Percentiles rank a stretch among this genome's conserved stretches.
Evolutionary conservation across 108 stramenopile species (phyloP).

Genomic region (Schizochytrium sp.): DNA sequence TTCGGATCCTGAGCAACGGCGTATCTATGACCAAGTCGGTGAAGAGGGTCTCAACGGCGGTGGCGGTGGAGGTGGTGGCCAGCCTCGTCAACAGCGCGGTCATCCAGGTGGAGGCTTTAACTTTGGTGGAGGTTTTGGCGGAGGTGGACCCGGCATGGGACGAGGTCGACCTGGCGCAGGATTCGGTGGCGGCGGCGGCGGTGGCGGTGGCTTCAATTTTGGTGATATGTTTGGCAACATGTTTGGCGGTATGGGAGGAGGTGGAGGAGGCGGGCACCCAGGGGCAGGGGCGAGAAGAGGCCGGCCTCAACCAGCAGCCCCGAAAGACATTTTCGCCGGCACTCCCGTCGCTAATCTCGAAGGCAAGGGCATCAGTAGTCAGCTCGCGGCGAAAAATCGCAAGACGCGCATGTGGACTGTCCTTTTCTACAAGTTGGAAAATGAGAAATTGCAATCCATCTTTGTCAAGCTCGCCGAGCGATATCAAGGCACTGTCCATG

Average conservation of each 20-base stretch:
- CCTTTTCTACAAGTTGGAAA: background rate
- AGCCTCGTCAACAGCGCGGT: background rate
- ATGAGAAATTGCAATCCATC: background rate
- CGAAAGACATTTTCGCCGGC: background rate
- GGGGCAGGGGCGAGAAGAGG: background rate
- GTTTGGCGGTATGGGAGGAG: background rate
- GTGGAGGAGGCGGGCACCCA: background rate
- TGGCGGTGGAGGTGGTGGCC: background rate
- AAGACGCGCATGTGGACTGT: slow-evolving; percentile 12
- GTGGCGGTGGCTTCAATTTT: background rate
- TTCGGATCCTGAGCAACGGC: slow-evolving; percentile 68
- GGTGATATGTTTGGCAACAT: slow-evolving; percentile 8
- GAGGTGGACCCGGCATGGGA: background rate
- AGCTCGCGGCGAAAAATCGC: background rate
- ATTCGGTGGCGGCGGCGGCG: background rate
- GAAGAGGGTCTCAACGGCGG: background rate
- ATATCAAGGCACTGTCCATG: background rate
- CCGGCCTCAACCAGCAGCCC: background rate
- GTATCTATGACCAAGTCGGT: slow-evolving; percentile 73
- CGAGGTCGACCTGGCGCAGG: background rate
- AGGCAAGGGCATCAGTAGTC: background rate
- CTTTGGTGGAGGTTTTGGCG: background rate
- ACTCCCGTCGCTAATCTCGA: background rate
- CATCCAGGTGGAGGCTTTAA: background rate
- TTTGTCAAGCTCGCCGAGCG: background rate